A percentile compares a stretch with the other conserved stretches of the same genome.
Evolutionary conservation across 2,329 filamentous ascomycete species (phyloP).

Genomic region (Chalaropsis thielavioides): DNA sequence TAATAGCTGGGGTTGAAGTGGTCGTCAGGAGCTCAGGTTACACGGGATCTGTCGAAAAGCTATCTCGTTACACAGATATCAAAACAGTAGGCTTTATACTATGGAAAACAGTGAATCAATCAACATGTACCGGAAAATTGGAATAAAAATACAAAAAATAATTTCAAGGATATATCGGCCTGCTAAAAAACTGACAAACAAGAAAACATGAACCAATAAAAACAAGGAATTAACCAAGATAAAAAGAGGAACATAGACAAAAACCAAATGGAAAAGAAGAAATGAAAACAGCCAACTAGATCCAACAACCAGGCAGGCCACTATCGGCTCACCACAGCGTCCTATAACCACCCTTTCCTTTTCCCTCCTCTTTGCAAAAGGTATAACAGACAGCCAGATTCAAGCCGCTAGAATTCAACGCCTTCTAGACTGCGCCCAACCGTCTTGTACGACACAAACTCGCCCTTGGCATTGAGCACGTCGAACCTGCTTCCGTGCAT

Average conservation of each 20-base stretch:
- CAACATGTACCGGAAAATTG: background rate
- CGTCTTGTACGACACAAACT: slow-evolving; percentile 39
- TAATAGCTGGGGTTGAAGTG: too few species aligned
- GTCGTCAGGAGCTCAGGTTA: too few species aligned
- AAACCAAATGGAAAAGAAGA: too few species aligned
- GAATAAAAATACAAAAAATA: background rate
- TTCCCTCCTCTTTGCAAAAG: background rate
- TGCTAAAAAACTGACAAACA: background rate
- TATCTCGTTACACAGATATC: too few species aligned
- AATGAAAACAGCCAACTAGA: background rate
- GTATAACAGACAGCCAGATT: background rate
- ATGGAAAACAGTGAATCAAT: background rate
- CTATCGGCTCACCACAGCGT: too few species aligned
- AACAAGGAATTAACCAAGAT: background rate
- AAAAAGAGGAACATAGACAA: background rate
- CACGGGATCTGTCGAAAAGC: too few species aligned
- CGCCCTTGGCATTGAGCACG: slow-evolving; percentile 35
- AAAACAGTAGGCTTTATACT: too few species aligned
- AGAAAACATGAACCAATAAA: background rate
- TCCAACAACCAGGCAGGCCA: background rate
- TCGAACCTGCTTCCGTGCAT: slow-evolving; percentile 36
- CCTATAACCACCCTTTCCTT: background rate
- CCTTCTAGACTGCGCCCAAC: slow-evolving; percentile 34
- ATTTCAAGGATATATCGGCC: background rate
- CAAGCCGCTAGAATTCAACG: slow-evolving; percentile 19